Percentiles rank a stretch among this genome's conserved stretches.
phyloP scores from a whole-genome alignment of 2,329 filamentous ascomycete species.

The Chrysoporthe austroafricana region DNA sequence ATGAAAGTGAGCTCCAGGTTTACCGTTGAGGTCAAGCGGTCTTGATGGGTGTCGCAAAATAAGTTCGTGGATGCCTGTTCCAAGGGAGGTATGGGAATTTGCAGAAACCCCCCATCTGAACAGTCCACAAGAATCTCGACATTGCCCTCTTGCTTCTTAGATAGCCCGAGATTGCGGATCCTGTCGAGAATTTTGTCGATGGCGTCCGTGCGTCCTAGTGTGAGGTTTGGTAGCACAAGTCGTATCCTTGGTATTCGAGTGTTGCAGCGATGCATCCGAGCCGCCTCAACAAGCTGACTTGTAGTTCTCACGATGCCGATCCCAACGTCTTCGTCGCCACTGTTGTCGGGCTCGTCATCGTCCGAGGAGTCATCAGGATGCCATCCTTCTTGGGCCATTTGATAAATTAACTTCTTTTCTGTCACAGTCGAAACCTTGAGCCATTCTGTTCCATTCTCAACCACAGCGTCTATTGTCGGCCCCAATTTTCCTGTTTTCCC shows the following conservation, averaged over 20 bases:
- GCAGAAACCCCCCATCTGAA: constrained; percentile 23
- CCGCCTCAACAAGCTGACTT: constrained; percentile 27
- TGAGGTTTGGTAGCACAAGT: constrained; percentile 25
- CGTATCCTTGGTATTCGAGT: constrained; percentile 27
- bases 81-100: constrained; percentile 21
- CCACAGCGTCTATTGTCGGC: constrained; percentile 27
- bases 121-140: constrained; percentile 28
- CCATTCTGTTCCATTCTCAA: constrained; percentile 29
- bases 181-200: constrained; percentile 26
- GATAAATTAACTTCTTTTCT: constrained; percentile 26
- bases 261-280: constrained; percentile 27
- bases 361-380: constrained; percentile 29
- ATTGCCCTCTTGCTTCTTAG: constrained; percentile 22
- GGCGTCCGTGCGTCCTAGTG: constrained; percentile 17
- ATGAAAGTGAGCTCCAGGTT: constrained; percentile 30
- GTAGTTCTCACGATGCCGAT: constrained; percentile 22
- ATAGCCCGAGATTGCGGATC: constrained; percentile 18
- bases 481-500: constrained; percentile 19
- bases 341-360: constrained; percentile 22
- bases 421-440: constrained; percentile 27
- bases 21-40: constrained; percentile 26
- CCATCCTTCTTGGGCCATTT: constrained; percentile 30
- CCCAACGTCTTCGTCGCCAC: constrained; percentile 22
- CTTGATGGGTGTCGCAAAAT: constrained; percentile 27
- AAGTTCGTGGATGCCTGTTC: constrained; percentile 19